phyloP scores from a whole-genome alignment of 2,329 filamentous ascomycete species.

The Aspergillus hortae region DNA sequence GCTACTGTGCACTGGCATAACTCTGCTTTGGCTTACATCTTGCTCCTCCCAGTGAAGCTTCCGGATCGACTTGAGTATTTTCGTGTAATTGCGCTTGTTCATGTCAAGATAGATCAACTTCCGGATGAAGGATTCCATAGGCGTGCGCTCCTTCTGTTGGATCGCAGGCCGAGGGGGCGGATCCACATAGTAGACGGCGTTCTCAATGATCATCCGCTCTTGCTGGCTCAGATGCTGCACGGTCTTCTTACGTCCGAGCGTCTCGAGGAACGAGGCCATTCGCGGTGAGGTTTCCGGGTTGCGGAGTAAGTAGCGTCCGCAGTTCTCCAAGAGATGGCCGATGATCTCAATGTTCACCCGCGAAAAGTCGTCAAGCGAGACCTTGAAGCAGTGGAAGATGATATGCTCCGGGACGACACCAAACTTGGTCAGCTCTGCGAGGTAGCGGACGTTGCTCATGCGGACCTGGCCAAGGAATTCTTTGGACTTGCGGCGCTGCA shows the following conservation, averaged over 20 bases:
- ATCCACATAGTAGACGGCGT: slow-evolving; percentile 96
- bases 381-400: slow-evolving; percentile 97
- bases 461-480: slow-evolving; percentile 94
- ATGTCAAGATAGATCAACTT: slow-evolving; percentile 92
- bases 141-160: slow-evolving; percentile 91
- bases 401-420: slow-evolving; percentile 97
- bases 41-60: slow-evolving; percentile 96
- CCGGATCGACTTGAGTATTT: slow-evolving; percentile 88
- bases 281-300: slow-evolving; percentile 89
- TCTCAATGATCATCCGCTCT: slow-evolving; percentile 97
- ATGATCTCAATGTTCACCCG: slow-evolving; percentile 99
- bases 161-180: slow-evolving; percentile 91
- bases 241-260: slow-evolving; percentile 89
- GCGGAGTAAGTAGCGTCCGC: slow-evolving; percentile 86
- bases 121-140: slow-evolving; percentile 86
- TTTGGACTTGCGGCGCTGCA: slow-evolving; percentile 95
- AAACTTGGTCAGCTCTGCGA: slow-evolving; percentile 96
- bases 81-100: slow-evolving; percentile 90
- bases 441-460: slow-evolving; percentile 92
- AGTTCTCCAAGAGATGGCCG: slow-evolving; percentile 92
- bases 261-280: slow-evolving; percentile 93
- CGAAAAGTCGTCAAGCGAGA: slow-evolving; percentile 95
- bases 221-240: slow-evolving; percentile 93
- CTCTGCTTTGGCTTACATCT: slow-evolving; percentile 52
- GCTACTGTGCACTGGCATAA: neutral